These are phyloP conservation scores for Hevea brasiliensis DNA, from an alignment of 345 rosid species.

Conservation along the genomic window DNA sequence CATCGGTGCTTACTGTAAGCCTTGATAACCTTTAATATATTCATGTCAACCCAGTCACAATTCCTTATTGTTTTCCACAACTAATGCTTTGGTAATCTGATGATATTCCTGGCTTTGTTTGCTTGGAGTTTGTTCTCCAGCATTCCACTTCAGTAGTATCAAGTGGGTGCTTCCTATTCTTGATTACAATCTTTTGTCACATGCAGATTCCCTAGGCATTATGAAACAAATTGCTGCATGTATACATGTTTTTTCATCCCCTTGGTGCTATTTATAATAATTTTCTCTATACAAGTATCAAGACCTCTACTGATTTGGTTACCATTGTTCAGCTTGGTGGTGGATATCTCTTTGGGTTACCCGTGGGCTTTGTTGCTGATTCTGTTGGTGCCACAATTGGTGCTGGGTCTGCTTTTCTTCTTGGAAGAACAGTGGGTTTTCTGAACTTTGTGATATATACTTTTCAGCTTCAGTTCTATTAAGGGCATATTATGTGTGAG, in stretches of 20 bases:
- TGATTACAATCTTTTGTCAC: neutral
- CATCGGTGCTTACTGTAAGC: constrained; percentile 93
- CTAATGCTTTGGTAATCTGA: neutral
- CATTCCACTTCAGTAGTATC: neutral
- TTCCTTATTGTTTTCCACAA: neutral
- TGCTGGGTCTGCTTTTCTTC: constrained; percentile 91
- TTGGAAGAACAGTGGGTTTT: constrained; percentile 73
- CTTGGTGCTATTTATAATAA: neutral
- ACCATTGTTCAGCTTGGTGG: constrained; percentile 82
- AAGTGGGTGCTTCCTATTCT: neutral
- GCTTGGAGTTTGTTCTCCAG: neutral
- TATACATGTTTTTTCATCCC: neutral
- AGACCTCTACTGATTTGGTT: constrained; percentile 14
- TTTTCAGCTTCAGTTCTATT: neutral
- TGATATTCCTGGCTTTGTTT: neutral
- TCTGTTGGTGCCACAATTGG: constrained; percentile 93
- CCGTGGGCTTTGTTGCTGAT: constrained; percentile 90
- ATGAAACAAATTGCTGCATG: neutral
- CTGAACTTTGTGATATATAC: neutral
- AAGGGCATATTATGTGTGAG: neutral
- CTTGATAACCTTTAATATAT: constrained; percentile 2
- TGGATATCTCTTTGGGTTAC: constrained; percentile 95
- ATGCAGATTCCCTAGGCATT: neutral
- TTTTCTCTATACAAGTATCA: neutral
- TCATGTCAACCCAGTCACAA: constrained; percentile 2